Evolutionary conservation across 495 filamentous ascomycete genomes (phyloP).

Genomic region (Aspergillus sclerotioniger): DNA sequence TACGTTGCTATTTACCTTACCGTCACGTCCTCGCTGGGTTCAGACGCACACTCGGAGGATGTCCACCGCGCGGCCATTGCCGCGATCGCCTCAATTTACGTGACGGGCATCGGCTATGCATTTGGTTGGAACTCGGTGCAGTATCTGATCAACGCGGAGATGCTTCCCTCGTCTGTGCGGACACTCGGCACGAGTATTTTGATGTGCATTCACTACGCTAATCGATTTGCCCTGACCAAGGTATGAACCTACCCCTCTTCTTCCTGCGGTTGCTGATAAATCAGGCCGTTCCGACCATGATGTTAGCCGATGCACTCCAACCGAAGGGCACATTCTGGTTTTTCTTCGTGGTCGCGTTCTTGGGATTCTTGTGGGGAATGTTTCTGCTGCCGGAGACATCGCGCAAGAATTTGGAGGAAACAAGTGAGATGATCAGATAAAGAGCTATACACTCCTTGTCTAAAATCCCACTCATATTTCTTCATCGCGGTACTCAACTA

Average conservation of each 20-base stretch:
- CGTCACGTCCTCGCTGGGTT: not conserved
- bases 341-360: slow-evolving; percentile 53
- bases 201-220: slow-evolving; percentile 56
- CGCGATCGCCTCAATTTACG: slow-evolving; percentile 56
- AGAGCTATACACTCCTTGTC: not conserved
- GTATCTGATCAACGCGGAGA: slow-evolving; percentile 65
- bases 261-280: slow-evolving; percentile 1
- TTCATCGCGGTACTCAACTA: no score
- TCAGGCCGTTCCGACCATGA: slow-evolving; percentile 46
- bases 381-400: not conserved
- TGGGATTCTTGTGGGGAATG: not conserved
- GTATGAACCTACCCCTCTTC: slow-evolving; percentile 24
- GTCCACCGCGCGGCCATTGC: slow-evolving; percentile 32
- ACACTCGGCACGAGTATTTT: slow-evolving; percentile 22
- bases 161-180: slow-evolving; percentile 52
- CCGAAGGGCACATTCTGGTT: slow-evolving; percentile 57
- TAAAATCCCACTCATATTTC: no score
- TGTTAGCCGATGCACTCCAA: slow-evolving; percentile 26
- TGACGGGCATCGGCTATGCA: slow-evolving; percentile 60
- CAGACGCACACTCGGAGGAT: slow-evolving; percentile 5
- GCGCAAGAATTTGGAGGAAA: not conserved
- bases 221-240: slow-evolving; percentile 53
- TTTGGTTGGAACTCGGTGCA: slow-evolving; percentile 67
- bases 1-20: slow-evolving; percentile 62
- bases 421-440: not conserved